Percentiles rank a stretch among this genome's conserved stretches.
phyloP scores from a whole-genome alignment of 108 stramenopile genomes.

The Nitzschia putrida region DNA sequence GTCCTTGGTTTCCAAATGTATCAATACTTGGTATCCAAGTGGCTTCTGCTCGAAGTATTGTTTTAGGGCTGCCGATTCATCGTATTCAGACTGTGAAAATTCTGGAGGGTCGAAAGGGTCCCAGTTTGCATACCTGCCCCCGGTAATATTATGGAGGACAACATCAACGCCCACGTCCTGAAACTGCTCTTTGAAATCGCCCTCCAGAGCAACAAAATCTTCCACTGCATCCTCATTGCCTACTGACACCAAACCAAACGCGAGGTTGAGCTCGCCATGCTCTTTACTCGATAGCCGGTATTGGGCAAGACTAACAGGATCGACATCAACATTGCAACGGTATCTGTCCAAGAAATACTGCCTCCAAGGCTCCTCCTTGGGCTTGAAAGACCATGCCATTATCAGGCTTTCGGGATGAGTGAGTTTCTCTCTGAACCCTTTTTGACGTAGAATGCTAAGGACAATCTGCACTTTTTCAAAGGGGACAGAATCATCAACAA shows the following conservation, averaged over 20 bases:
- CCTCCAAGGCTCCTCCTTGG: slow-evolving; percentile 5
- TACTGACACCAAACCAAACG: slow-evolving; percentile 20
- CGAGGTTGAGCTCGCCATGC: background rate
- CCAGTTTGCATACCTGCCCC: slow-evolving; percentile 17
- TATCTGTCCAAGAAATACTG: slow-evolving; percentile 31
- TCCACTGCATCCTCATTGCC: slow-evolving; percentile 4
- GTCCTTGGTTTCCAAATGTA: slow-evolving; percentile 38
- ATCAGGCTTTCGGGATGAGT: background rate
- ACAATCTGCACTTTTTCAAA: slow-evolving; percentile 28
- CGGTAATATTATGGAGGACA: slow-evolving; percentile 10
- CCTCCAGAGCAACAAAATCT: slow-evolving; percentile 16
- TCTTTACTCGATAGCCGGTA: background rate
- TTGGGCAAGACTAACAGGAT: slow-evolving; percentile 37
- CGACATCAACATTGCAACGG: slow-evolving; percentile 10
- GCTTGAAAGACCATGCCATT: slow-evolving; percentile 15
- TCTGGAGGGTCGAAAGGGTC: slow-evolving; percentile 13
- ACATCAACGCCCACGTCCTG: background rate
- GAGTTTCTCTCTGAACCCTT: slow-evolving; percentile 3
- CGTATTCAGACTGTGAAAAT: slow-evolving; percentile 27
- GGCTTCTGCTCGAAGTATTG: slow-evolving; percentile 71
- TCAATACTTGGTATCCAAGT: slow-evolving; percentile 60
- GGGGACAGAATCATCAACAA: slow-evolving; percentile 14
- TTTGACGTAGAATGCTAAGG: slow-evolving; percentile 24
- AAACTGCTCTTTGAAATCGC: slow-evolving; percentile 17
- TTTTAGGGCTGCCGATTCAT: slow-evolving; percentile 33